Percentiles rank a stretch among this genome's conserved stretches.
Conservation (phyloP, 2,329 filamentous ascomycete species). For the Alternaria arbusti region DNA sequence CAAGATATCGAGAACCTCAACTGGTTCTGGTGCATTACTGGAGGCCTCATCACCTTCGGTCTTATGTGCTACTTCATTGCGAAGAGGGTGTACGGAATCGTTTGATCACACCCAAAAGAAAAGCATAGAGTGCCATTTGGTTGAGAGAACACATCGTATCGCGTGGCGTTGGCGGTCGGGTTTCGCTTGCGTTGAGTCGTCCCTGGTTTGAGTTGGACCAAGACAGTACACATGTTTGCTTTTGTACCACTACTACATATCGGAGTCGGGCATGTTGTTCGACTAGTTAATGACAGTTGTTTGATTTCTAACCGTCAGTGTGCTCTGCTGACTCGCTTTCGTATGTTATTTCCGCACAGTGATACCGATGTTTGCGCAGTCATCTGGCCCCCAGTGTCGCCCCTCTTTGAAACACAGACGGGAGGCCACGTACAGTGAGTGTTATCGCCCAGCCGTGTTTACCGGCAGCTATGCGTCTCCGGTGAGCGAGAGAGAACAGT, state of each 20-base stretch:
- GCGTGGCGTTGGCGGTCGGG: slow-evolving; percentile 3
- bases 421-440: slow-evolving; percentile 4
- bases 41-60: slow-evolving; percentile 78
- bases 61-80: slow-evolving; percentile 80
- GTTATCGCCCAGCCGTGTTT: neutral
- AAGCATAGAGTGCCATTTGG: neutral
- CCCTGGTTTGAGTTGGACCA: neutral
- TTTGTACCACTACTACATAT: neutral
- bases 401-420: neutral
- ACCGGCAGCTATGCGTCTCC: slow-evolving; percentile 6
- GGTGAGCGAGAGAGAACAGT: slow-evolving; percentile 5
- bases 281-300: neutral
- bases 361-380: neutral
- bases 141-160: neutral
- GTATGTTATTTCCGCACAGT: neutral
- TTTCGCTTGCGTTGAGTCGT: neutral
- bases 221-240: neutral
- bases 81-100: slow-evolving; percentile 65
- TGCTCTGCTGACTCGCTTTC: neutral
- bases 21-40: slow-evolving; percentile 68
- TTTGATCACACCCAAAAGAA: slow-evolving; percentile 18
- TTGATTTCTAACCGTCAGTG: neutral
- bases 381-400: neutral
- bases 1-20: slow-evolving; percentile 76
- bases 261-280: neutral